Conservation (phyloP, 2,329 filamentous ascomycete species). For the Zasmidium citrigriseum region DNA sequence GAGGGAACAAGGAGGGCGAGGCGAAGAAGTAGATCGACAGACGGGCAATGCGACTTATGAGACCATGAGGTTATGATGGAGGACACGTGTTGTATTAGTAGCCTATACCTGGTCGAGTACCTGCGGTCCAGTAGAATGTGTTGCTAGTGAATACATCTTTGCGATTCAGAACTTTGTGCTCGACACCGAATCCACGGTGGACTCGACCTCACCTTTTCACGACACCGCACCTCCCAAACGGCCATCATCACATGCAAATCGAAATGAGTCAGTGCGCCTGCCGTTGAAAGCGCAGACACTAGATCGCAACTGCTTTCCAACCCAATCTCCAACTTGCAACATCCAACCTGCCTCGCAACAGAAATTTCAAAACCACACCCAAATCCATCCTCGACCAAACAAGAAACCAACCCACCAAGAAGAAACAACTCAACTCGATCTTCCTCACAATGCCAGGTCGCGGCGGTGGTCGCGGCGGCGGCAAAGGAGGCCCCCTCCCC, state of each 20-base stretch:
- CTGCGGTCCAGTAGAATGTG: neutral
- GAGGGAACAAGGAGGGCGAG: constrained; percentile 32
- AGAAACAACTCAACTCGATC: neutral
- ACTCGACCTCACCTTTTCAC: neutral
- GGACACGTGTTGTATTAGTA: neutral
- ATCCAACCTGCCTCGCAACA: too few relatives aligned
- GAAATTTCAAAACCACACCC: too few relatives aligned
- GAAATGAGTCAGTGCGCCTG: neutral
- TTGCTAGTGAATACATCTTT: neutral
- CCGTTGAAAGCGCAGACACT: too few relatives aligned
- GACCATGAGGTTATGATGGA: neutral
- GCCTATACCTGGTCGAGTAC: neutral
- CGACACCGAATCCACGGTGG: neutral
- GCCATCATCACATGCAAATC: neutral
- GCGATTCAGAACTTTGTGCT: neutral
- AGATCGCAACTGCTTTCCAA: too few relatives aligned
- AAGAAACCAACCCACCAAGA: neutral
- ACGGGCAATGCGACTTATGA: constrained; percentile 11
- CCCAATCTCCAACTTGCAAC: too few relatives aligned
- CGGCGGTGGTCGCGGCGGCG: constrained; percentile 12
- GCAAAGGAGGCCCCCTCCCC: constrained; percentile 19
- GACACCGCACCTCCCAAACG: neutral
- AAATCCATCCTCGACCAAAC: neutral
- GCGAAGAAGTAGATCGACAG: constrained; percentile 11
- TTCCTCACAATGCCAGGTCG: constrained; percentile 4